Percentiles rank a stretch among this genome's conserved stretches.
phyloP scores from a whole-genome alignment of 306 rosid genomes.

The Fragaria iinumae region DNA sequence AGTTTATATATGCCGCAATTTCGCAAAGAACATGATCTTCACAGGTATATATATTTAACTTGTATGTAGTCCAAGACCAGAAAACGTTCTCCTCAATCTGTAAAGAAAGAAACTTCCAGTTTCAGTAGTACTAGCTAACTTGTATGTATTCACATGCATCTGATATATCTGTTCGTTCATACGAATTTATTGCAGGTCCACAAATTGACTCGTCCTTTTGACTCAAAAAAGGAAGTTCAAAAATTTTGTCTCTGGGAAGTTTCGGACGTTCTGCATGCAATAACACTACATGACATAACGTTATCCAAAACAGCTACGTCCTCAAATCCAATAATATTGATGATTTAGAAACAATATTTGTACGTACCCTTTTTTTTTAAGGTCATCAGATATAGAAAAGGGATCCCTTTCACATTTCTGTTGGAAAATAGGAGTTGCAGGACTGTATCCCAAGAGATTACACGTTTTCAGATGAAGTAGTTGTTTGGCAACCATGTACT shows the following conservation, averaged over 20 bases:
- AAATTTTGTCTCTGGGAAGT: neutral
- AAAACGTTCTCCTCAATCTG: neutral
- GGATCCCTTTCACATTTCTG: neutral
- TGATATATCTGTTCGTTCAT: neutral
- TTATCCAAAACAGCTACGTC: neutral
- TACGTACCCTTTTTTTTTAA: neutral
- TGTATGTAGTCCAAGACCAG: neutral
- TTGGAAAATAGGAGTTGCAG: neutral
- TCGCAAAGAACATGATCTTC: too few relatives aligned
- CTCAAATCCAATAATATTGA: neutral
- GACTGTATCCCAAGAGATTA: neutral
- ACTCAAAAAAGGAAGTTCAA: neutral
- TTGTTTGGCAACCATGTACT: neutral
- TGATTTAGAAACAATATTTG: neutral
- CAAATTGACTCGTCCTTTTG: neutral
- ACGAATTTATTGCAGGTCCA: slow-evolving; percentile 1
- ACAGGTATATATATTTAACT: neutral
- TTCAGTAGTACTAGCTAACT: neutral
- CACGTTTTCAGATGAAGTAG: neutral
- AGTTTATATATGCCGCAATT: too few relatives aligned
- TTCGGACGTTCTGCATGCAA: slow-evolving; percentile 9
- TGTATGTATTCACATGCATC: neutral
- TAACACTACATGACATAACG: neutral
- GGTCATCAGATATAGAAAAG: neutral
- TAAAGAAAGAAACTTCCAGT: neutral